A percentile compares a stretch with the other conserved stretches of the same genome.
These are phyloP conservation scores for Blakeslea trispora DNA, from an alignment of 371 early-diverging fungal genomes.

Conservation along the genomic window DNA sequence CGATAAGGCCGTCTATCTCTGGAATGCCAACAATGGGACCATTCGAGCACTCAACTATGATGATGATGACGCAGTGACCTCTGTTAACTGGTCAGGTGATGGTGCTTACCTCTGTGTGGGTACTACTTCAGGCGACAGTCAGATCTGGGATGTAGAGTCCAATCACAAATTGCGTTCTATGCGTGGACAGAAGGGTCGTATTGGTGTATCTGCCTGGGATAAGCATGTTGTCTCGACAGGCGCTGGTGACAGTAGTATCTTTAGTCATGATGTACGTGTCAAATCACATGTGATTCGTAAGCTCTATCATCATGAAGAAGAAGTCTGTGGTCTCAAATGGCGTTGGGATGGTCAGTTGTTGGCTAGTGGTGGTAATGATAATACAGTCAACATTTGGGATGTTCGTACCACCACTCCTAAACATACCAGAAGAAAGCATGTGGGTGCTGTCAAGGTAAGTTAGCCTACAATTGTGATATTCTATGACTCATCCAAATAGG, in stretches of 20 bases:
- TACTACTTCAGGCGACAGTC: constrained; percentile 75
- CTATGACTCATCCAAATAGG: constrained; percentile 58
- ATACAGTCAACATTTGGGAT: constrained; percentile 95
- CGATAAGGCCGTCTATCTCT: constrained; percentile 86
- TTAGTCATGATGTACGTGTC: constrained; percentile 92
- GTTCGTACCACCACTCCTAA: constrained; percentile 62
- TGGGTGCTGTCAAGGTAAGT: constrained; percentile 86
- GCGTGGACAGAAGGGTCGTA: constrained; percentile 73
- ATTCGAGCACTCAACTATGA: constrained; percentile 69
- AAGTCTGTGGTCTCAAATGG: constrained; percentile 97
- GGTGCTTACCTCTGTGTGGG: constrained; percentile 89
- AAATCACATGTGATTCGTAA: constrained; percentile 73
- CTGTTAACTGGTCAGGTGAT: constrained; percentile 78
- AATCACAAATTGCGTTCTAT: constrained; percentile 71
- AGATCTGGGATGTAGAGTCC: constrained; percentile 86
- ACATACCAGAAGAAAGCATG: constrained; percentile 75
- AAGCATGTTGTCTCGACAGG: constrained; percentile 85
- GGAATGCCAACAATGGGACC: constrained; percentile 86
- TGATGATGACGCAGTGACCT: constrained; percentile 60
- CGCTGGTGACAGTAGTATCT: constrained; percentile 87
- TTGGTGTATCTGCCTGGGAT: constrained; percentile 90
- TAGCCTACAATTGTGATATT: not conserved
- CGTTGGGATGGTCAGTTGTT: constrained; percentile 80
- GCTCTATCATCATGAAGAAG: constrained; percentile 72
- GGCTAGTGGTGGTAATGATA: constrained; percentile 98